A percentile compares a stretch with the other conserved stretches of the same genome.
phyloP scores from a whole-genome alignment of 83 land plant genomes.

The Diphasiastrum complanatum region DNA sequence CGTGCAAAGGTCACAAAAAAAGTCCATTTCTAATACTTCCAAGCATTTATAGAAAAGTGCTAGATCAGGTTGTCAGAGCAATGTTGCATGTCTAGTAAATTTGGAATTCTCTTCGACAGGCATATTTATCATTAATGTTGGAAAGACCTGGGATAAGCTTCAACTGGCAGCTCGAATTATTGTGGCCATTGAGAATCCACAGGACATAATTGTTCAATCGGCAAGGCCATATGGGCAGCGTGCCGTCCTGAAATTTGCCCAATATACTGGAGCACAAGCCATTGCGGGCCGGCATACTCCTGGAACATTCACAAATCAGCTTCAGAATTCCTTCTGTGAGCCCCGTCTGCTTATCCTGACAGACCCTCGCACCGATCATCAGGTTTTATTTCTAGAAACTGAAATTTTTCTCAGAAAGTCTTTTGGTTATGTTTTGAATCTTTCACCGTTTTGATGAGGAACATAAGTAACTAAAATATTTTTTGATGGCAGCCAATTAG shows the following conservation, averaged over 20 bases:
- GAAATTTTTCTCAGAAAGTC: not conserved
- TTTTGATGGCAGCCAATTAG: slow-evolving; percentile 58
- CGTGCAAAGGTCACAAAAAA: no score
- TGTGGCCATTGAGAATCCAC: slow-evolving; percentile 35
- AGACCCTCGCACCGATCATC: slow-evolving; percentile 87
- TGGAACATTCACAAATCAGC: slow-evolving; percentile 88
- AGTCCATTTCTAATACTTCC: no score
- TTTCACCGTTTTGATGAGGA: not conserved
- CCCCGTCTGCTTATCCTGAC: slow-evolving; percentile 83
- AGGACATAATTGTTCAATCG: slow-evolving; percentile 36
- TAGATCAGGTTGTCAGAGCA: no score
- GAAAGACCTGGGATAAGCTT: slow-evolving; percentile 37
- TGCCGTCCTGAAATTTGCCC: slow-evolving; percentile 35
- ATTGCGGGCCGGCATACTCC: slow-evolving; percentile 93
- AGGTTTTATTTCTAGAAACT: slow-evolving; percentile 30
- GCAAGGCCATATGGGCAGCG: slow-evolving; percentile 38
- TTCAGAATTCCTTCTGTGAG: slow-evolving; percentile 86
- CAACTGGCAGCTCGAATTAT: slow-evolving; percentile 32
- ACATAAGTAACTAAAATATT: not conserved
- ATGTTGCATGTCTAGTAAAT: no score
- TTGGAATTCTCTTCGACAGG: slow-evolving; percentile 17
- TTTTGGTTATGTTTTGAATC: not conserved
- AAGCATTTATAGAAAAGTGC: no score
- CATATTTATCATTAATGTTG: slow-evolving; percentile 31
- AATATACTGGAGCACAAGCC: slow-evolving; percentile 62